phyloP scores from a whole-genome alignment of 805 yeast genomes.

The Saturnispora halmiae region DNA sequence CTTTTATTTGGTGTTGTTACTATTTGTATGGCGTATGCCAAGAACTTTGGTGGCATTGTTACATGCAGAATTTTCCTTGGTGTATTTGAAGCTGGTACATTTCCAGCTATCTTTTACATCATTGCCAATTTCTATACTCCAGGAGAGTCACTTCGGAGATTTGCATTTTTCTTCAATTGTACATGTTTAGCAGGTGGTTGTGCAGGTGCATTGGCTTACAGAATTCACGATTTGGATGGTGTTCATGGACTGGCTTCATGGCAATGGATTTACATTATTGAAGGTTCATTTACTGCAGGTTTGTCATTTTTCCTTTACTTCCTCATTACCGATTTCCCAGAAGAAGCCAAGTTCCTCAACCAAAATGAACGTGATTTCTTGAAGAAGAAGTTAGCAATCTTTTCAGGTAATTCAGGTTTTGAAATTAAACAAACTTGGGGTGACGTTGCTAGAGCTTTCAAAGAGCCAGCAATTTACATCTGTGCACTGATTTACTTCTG shows the following conservation, averaged over 20 bases:
- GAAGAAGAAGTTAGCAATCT: constrained; percentile 49
- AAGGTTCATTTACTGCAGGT: constrained; percentile 30
- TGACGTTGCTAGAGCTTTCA: constrained; percentile 43
- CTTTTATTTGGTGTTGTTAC: constrained; percentile 52
- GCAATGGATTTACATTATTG: constrained; percentile 38
- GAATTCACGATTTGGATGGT: constrained; percentile 47
- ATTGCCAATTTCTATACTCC: constrained; percentile 57
- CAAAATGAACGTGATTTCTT: constrained; percentile 43
- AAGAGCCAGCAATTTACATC: constrained; percentile 50
- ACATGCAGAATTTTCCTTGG: constrained; percentile 62
- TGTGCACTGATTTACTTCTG: constrained; percentile 58
- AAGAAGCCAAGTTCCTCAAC: constrained; percentile 47
- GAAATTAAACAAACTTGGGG: constrained; percentile 37
- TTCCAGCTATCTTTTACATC: constrained; percentile 68
- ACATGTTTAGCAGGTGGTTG: constrained; percentile 74
- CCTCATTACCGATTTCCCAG: constrained; percentile 63
- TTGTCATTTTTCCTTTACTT: constrained; percentile 31
- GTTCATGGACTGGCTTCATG: constrained; percentile 33
- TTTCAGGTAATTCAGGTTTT: constrained; percentile 40
- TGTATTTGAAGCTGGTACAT: constrained; percentile 59
- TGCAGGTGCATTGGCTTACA: constrained; percentile 64
- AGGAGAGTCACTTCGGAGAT: constrained; percentile 58
- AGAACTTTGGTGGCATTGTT: constrained; percentile 47
- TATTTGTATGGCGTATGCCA: constrained; percentile 56
- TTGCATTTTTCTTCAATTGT: constrained; percentile 58